Evolutionary conservation across 2,329 filamentous ascomycete species (phyloP).

Genomic region (Aspergillus phoenicis): DNA sequence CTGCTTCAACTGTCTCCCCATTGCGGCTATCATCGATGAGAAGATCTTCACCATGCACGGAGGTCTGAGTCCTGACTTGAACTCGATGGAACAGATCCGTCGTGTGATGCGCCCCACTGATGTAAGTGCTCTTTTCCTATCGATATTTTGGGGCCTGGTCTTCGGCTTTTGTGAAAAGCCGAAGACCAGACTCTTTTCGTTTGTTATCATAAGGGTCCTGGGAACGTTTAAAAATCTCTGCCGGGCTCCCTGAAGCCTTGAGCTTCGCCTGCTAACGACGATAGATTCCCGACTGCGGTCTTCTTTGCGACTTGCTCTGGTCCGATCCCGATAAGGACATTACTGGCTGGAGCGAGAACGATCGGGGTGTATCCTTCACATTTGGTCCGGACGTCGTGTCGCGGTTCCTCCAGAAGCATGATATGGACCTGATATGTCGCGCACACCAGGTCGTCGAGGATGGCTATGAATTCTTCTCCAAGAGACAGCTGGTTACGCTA

Average conservation of each 20-base stretch:
- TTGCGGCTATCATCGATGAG: conserved; percentile 98
- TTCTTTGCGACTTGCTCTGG: conserved; percentile 97
- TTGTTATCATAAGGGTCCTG: not conserved
- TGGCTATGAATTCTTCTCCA: conserved; percentile 99
- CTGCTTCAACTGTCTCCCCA: conserved; percentile 98
- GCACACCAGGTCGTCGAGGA: conserved; percentile 99
- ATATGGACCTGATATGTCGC: conserved; percentile 99
- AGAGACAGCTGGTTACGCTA: conserved; percentile 93
- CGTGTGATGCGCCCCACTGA: conserved; percentile 98
- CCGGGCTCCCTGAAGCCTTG: conserved; percentile 34
- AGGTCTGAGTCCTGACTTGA: conserved; percentile 92
- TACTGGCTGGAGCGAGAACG: conserved; percentile 98
- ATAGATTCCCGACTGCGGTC: conserved; percentile 95
- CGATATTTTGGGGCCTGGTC: not conserved
- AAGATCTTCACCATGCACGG: conserved; percentile 99
- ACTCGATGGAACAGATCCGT: conserved; percentile 99
- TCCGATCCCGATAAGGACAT: conserved; percentile 99
- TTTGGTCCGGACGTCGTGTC: conserved; percentile 98
- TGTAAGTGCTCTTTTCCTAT: conserved; percentile 62
- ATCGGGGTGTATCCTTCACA: conserved; percentile 97
- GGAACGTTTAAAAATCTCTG: conserved; percentile 18
- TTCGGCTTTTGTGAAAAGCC: not conserved
- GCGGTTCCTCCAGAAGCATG: conserved; percentile 96
- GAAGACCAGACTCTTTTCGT: not conserved
- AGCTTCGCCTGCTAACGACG: conserved; percentile 44